Base-by-base conservation (phyloP, 805 yeast species). In the Yamadazyma endophytica region DNA sequence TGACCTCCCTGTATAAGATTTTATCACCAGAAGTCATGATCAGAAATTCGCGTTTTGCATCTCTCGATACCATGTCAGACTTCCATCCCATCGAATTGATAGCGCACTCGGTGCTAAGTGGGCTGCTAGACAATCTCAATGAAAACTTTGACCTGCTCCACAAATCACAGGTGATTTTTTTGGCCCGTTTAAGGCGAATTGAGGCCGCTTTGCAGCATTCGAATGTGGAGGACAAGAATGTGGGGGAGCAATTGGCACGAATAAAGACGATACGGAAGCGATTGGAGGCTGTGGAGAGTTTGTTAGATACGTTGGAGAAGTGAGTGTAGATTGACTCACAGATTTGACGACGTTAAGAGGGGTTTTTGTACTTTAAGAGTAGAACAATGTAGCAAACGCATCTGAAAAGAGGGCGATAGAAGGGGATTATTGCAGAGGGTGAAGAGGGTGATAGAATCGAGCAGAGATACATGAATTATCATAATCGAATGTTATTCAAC, bases 41-140 rank as follows among this genome's bases (percentile, higher is more conserved):
- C 9, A 19, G 9, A 19, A 9, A 9, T 19, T 8, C 11, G 21
- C 21, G 21, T 9, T 19, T 9, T 8, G 21, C n/a, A n/a, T n/a
- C n/a, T n/a, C n/a, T n/a, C n/a, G n/a, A n/a, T n/a, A n/a, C n/a
- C n/a, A n/a, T n/a, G n/a, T n/a, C n/a, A n/a, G 68, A 70, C 18
- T 58, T 76, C 11, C 82, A 77, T 46, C 80, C 82, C 0, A 65
- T 77, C 26, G 84, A 77, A 38, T 57, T 76, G 17, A 66, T 76
- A 2, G 80, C 77, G 0, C 83, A 77, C 39, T 55, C 75, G 7
- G 49, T 77, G 2, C 46, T 77, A 6, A 77, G 77, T 19, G 70
- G 73, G 1, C 70, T 82, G 2, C 51, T 77, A 6, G 82, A 77
- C 24, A 56, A 54, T 4, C 52, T 77, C 15, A 66, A 72, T 32